Base-by-base conservation (phyloP, 2,329 filamentous ascomycete species). In the Colletotrichum gigasporum region DNA sequence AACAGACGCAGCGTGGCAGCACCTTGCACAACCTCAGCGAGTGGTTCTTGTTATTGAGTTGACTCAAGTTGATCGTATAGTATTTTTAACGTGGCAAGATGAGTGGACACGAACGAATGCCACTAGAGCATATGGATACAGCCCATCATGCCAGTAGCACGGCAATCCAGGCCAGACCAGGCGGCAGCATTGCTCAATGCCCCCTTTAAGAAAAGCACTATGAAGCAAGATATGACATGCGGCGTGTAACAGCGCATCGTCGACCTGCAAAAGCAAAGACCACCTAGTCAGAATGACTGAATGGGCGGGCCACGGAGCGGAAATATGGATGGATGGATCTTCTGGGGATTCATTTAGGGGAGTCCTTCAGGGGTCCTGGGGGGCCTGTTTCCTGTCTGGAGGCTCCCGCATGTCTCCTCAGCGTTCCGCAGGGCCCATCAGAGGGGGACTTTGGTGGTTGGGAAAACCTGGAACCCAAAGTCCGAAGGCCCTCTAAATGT, bases 341-440 rank as follows among this genome's bases (percentile, higher is more conserved):
- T 16, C 39, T 44, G 39, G 42, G 30, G 32, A 32, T 30, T 7
- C 37, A 39, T n/a, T n/a, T 5, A 20, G 24, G 14, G 14, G 39
- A 12, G 10, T 5, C 22, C 35, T 41, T 30, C 9, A 24, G 52
- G 52, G 20, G 35, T 18, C n/a, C 24, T 54, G 26, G n/a, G 34
- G 28, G 52, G 39, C 52, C 52, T 48, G 32, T 39, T 39, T 42
- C 53, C 53, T 48, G 53, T 56, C 37, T 56, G 20, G 41, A 37
- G 28, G 32, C 30, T 37, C 42, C 53, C 42, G 45, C 30, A 34
- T 30, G 26, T 11, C 26, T 14, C 37, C 51, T n/a, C 28, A 34
- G 26, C 37, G 3, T 26, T 24, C 39, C 35, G 26, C n/a, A 28
- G 11, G 22, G 41, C n/a, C 18, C 30, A 42, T 18, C 41, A 22